These are phyloP conservation scores for Fusarium sacchari DNA, from an alignment of 2,329 filamentous ascomycete genomes.

Conservation along the genomic window DNA sequence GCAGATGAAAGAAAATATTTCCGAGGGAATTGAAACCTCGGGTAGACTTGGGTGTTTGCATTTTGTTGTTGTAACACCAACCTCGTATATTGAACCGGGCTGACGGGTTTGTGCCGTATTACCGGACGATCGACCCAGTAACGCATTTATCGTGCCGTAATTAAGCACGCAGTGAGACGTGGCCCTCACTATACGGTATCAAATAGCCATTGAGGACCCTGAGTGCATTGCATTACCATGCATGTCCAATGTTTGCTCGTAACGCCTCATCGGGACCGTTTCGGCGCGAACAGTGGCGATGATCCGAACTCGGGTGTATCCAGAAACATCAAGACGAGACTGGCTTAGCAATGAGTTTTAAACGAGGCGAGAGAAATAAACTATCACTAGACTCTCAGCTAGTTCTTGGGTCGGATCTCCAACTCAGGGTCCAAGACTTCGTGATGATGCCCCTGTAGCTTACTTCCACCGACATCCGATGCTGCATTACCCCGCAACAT, in stretches of 20 bases:
- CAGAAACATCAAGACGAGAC: rapidly evolving
- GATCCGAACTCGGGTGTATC: not conserved
- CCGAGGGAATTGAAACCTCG: no score
- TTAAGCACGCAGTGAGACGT: not conserved
- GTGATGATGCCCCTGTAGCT: not conserved
- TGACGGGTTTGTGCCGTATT: not conserved
- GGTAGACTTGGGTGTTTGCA: not conserved
- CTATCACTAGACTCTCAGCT: not conserved
- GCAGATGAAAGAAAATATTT: not conserved
- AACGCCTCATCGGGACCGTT: not conserved
- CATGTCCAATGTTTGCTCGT: not conserved
- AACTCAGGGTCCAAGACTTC: not conserved
- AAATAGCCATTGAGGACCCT: not conserved
- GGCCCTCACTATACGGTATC: not conserved
- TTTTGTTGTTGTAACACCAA: not conserved
- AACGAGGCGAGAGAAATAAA: not conserved
- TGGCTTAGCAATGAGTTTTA: not conserved
- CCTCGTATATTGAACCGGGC: not conserved
- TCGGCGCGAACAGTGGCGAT: not conserved
- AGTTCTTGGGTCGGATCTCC: rapidly evolving
- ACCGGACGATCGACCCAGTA: not conserved
- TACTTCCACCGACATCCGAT: not conserved
- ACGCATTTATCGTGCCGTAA: not conserved
- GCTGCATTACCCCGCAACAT: not conserved
- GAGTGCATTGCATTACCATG: not conserved